Base-by-base conservation (phyloP, 2,329 filamentous ascomycete species). In the Plenodomus biglobosus region DNA sequence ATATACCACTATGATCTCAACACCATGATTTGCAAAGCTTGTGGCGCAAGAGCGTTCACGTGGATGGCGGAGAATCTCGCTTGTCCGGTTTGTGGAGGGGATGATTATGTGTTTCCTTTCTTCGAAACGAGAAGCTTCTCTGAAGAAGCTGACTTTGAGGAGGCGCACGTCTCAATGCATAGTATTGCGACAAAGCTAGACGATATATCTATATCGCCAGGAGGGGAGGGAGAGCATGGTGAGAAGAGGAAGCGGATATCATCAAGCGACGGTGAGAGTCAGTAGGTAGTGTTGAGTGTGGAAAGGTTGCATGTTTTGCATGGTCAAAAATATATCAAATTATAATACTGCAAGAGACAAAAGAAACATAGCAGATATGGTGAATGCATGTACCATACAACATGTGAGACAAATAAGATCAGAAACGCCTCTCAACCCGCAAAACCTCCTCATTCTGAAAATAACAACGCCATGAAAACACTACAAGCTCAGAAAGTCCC, bases 1-100 rank as follows among this genome's bases (percentile, higher is more conserved):
- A 13, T 50, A n/a, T 44, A 57, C 32, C 42, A 48, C 3, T 18
- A 36, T 15, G 22, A 39, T 18, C 38, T 56, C 8, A 18, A 55
- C 13, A 41, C 40, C 13, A 32, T 52, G 40, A 34, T 55, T 8
- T 61, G 55, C 44, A 54, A 13, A 1, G 40, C 13, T 4, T 59
- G 55, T 18, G 22, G 37, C 2, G 37, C 40, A 1, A 48, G 45
- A 18, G 38, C 39, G 0, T 59, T 57, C 39, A 18, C 46, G 8
- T 59, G 58, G 55, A 38, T 59, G 32, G 50, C 53, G 5, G 43
- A 55, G 18, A 18, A 22, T 1, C 59, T 59, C 21, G 13, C 21
- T 1, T 61, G 55, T 20, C 42, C 45, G 16, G n/a, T 27, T 3
- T 57, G 53, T 24, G 50, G 56, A 4, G 38, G 42, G 6, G 38